Evolutionary conservation across 1,284 basidiomycete genomes (phyloP).

Genomic region (Neonothopanus nambi): DNA sequence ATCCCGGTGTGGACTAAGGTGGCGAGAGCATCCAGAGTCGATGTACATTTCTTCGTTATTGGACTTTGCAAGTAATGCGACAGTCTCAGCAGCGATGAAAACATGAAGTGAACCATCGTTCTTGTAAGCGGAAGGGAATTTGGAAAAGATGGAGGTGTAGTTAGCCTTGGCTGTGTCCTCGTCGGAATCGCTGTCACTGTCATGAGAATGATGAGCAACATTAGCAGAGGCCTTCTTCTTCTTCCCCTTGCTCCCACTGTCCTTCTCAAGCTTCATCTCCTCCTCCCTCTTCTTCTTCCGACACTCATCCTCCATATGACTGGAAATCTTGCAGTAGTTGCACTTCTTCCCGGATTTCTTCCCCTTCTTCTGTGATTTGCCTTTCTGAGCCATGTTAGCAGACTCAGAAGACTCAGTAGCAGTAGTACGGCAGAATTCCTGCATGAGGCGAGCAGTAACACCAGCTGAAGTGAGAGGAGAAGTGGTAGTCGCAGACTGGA

Average conservation of each 20-base stretch:
- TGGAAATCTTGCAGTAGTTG: background rate
- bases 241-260: background rate
- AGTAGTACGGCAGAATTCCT: background rate
- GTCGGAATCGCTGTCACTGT: background rate
- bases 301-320: background rate
- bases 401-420: background rate
- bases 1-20: background rate
- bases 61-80: background rate
- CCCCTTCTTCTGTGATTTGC: no score
- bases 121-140: background rate
- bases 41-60: background rate
- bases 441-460: background rate
- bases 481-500: background rate
- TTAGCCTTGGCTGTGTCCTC: background rate
- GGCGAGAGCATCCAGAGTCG: background rate
- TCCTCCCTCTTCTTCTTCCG: background rate
- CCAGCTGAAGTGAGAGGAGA: background rate
- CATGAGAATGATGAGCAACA: background rate
- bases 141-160: background rate
- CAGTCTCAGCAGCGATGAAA: background rate
- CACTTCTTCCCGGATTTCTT: background rate
- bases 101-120: background rate
- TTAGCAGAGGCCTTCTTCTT: background rate
- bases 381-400: background rate
- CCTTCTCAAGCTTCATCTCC: background rate